Percentiles rank a stretch among this genome's conserved stretches.
phyloP scores from a whole-genome alignment of 2,329 filamentous ascomycete species.

The Fusarium cyanostomum region DNA sequence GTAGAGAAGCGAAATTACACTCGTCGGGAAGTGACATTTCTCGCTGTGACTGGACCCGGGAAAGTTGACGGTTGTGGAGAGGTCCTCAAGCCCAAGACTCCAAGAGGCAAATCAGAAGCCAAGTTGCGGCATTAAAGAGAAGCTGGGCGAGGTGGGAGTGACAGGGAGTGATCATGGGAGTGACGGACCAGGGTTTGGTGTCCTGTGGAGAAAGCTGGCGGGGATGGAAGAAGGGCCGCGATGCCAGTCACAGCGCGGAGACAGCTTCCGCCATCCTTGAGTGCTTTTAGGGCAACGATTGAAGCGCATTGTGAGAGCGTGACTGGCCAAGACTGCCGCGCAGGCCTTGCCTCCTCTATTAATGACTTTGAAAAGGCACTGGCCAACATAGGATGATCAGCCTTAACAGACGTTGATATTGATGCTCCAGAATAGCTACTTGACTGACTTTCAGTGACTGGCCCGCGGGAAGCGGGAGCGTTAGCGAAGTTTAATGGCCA shows the following conservation, averaged over 20 bases:
- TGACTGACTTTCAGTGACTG: neutral
- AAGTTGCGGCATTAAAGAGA: constrained; percentile 8
- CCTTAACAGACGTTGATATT: constrained; percentile 21
- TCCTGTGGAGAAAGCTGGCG: constrained; percentile 32
- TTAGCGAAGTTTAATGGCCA: constrained; percentile 6
- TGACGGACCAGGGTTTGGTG: constrained; percentile 29
- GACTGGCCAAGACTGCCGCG: constrained; percentile 29
- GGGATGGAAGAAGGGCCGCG: constrained; percentile 38
- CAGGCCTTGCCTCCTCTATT: constrained; percentile 14
- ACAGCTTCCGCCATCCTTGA: constrained; percentile 22
- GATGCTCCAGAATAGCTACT: constrained; percentile 11
- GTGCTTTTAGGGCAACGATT: constrained; percentile 24
- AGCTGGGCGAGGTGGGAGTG: constrained; percentile 20
- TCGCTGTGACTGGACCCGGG: constrained; percentile 28
- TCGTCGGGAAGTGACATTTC: constrained; percentile 2
- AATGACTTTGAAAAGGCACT: constrained; percentile 8
- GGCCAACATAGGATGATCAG: constrained; percentile 22
- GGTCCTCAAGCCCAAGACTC: constrained; percentile 3
- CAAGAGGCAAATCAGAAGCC: constrained; percentile 34
- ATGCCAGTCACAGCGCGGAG: constrained; percentile 41
- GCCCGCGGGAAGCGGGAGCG: neutral
- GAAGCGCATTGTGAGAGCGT: constrained; percentile 7
- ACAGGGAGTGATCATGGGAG: constrained; percentile 25
- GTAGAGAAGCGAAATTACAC: constrained; percentile 21
- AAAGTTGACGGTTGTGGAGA: constrained; percentile 24